phyloP scores from a whole-genome alignment of 148 eudicot genomes.

The Rhododendron ferrugineum region DNA sequence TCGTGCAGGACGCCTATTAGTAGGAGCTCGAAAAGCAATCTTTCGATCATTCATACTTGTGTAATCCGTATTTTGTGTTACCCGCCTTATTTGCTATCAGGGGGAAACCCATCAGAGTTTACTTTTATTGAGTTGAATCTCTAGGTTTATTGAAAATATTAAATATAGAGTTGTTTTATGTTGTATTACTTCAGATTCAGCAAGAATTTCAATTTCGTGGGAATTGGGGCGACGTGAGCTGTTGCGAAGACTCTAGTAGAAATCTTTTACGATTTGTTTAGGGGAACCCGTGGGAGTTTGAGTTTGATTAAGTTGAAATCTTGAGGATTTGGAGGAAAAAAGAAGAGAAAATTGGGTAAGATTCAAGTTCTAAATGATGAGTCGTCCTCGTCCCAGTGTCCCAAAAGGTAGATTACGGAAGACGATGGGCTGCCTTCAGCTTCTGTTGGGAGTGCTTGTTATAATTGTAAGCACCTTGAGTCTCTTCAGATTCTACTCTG shows the following conservation, averaged over 20 bases:
- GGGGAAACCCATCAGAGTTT: background rate
- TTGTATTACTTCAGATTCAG: constrained; percentile 1
- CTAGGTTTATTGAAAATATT: background rate
- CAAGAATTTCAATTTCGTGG: background rate
- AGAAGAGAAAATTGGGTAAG: background rate
- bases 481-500: constrained; percentile 63
- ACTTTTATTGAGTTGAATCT: background rate
- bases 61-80: background rate
- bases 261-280: background rate
- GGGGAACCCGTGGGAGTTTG: background rate
- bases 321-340: background rate
- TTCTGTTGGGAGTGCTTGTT: constrained; percentile 70
- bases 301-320: background rate
- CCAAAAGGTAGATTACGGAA: constrained; percentile 51
- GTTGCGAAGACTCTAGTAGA: background rate
- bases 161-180: background rate
- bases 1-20: too few relatives aligned
- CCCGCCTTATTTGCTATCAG: background rate
- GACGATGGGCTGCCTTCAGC: constrained; percentile 61
- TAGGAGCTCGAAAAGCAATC: too few relatives aligned
- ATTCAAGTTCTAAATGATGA: constrained; percentile 36
- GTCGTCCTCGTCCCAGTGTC: constrained; percentile 26
- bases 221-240: background rate
- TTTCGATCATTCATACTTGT: too few relatives aligned
- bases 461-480: constrained; percentile 68